Evolutionary conservation across 805 yeast species (phyloP).

Genomic region (Teunomyces lycoperdinae): DNA sequence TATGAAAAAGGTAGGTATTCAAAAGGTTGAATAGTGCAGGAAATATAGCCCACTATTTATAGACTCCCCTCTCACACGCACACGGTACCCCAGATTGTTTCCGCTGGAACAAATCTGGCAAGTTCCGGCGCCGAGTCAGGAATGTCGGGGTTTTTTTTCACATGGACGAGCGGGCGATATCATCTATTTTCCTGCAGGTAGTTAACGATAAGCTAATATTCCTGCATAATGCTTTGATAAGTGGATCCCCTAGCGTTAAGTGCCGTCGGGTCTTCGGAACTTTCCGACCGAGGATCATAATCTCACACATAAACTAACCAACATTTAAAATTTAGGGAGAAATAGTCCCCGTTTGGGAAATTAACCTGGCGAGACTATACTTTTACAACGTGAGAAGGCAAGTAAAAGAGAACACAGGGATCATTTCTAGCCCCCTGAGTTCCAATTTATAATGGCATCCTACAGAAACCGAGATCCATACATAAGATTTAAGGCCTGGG

Average conservation of each 20-base stretch:
- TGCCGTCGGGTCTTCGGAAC: conserved; percentile 7
- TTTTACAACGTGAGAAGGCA: no score
- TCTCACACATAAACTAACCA: background rate
- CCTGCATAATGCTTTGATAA: background rate
- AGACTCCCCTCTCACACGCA: background rate
- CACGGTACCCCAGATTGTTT: conserved; percentile 6
- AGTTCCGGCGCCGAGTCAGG: background rate
- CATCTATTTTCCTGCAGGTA: background rate
- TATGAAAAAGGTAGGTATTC: background rate
- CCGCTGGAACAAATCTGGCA: conserved; percentile 1
- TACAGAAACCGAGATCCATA: no score
- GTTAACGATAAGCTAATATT: background rate
- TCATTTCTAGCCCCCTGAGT: no score
- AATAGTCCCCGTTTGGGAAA: background rate
- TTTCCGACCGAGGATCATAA: conserved; percentile 7
- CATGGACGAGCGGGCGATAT: background rate
- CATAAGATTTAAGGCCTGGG: no score
- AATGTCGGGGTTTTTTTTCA: background rate
- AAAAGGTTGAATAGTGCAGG: background rate
- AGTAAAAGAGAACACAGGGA: no score
- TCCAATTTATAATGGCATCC: no score
- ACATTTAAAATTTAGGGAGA: background rate
- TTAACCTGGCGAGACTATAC: background rate
- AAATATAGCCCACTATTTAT: background rate
- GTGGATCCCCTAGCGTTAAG: background rate